A percentile compares a stretch with the other conserved stretches of the same genome.
Evolutionary conservation across 2,329 filamentous ascomycete species (phyloP).

Genomic region (Colletotrichum plurivorum): DNA sequence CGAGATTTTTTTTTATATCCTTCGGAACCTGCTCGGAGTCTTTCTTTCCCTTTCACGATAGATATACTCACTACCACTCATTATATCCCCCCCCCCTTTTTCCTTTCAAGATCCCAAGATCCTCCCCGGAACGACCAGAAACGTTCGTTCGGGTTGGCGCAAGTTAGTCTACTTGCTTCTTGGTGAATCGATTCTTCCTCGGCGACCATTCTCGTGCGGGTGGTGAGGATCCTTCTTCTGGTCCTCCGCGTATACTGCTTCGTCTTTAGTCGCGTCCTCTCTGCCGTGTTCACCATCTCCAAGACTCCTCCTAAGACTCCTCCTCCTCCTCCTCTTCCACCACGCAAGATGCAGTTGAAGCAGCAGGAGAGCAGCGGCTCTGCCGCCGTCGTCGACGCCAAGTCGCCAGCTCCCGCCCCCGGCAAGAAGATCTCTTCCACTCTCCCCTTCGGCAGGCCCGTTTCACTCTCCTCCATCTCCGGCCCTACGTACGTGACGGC

Average conservation of each 20-base stretch:
- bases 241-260: constrained; percentile 25
- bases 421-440: constrained; percentile 64
- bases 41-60: neutral
- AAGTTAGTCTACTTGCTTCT: constrained; percentile 32
- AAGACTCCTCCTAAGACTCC: constrained; percentile 8
- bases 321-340: constrained; percentile 10
- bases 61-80: neutral
- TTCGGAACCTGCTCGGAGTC: constrained; percentile 37
- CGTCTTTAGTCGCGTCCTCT: constrained; percentile 30
- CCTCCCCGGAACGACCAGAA: constrained; percentile 31
- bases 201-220: constrained; percentile 33
- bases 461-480: constrained; percentile 74
- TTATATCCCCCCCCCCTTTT: neutral
- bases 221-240: constrained; percentile 26
- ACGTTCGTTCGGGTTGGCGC: constrained; percentile 33
- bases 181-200: constrained; percentile 24
- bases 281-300: constrained; percentile 24
- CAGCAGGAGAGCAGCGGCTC: constrained; percentile 54
- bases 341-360: constrained; percentile 47
- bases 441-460: constrained; percentile 70
- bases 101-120: constrained; percentile 22
- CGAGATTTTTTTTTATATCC: constrained; percentile 32
- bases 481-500: constrained; percentile 95
- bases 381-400: constrained; percentile 48
- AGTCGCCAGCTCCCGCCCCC: constrained; percentile 48